Evolutionary conservation across 148 eudicot genomes (phyloP).

Genomic region (Linanthus parryae): DNA sequence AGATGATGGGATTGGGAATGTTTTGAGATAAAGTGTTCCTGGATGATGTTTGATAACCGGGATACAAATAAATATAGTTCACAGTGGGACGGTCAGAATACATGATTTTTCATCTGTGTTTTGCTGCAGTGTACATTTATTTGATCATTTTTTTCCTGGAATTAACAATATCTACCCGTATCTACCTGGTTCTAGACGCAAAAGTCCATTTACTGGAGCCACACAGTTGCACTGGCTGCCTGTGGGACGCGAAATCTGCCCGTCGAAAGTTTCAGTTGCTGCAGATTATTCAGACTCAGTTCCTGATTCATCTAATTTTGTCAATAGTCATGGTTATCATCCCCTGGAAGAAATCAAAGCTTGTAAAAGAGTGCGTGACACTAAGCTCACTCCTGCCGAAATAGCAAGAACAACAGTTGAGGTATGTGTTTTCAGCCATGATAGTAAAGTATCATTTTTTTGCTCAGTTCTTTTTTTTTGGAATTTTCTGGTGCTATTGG

Average conservation of each 20-base stretch:
- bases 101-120: background rate
- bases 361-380: slow-evolving; percentile 21
- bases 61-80: background rate
- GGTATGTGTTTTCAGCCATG: slow-evolving; percentile 19
- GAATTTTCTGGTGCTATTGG: background rate
- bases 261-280: slow-evolving; percentile 37
- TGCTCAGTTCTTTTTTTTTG: no score
- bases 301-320: slow-evolving; percentile 33
- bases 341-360: slow-evolving; percentile 49
- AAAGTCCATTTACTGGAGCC: slow-evolving; percentile 24
- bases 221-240: slow-evolving; percentile 21
- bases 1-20: no score
- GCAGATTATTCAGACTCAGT: slow-evolving; percentile 51
- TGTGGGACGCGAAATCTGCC: slow-evolving; percentile 19
- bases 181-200: slow-evolving; percentile 18
- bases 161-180: background rate
- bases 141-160: background rate
- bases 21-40: no score
- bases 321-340: slow-evolving; percentile 35
- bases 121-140: background rate
- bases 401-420: slow-evolving; percentile 48
- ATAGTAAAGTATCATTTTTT: no score
- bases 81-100: no score
- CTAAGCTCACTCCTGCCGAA: slow-evolving; percentile 35
- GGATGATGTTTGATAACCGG: background rate